Evolutionary conservation across 805 yeast genomes (phyloP), one percentile per base, ranked within the genome.

Genomic region (Cyberlindnera bimundalis): DNA sequence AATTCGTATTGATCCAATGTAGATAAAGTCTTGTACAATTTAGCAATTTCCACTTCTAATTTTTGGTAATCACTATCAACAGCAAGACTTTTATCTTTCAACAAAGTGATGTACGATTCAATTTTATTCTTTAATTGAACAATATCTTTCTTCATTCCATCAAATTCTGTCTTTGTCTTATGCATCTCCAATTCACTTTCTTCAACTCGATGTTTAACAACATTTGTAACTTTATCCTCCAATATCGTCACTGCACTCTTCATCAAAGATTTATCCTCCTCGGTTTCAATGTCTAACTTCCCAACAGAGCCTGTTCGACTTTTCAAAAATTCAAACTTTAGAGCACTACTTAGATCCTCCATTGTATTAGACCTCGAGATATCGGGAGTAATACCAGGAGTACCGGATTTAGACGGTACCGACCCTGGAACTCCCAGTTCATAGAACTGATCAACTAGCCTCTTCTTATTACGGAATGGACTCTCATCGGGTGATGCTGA

Each of bases 361-460:
- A 17, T 18, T 6, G 45, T 41, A 16, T 26, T 42, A 2, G 47
- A 28, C 15, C 45, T 32, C 12, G 49, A 24, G 7, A 42, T 35
- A 19, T 30, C 23, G 5, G 45, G 47, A 2, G 46, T 42, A 8
- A 21, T 21, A 9, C 37, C 29, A 6, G 20, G 32, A 12, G 14
- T 20, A 10, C 24, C n/a, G 14, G 28, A n/a, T 7, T 28, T 42
- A 16, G 45, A 33, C 6, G 43, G 27, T 20, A 32, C 17, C 16
- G 26, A 7, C 20, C 20, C 21, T 3, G 51, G 44, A 1, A 35
- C 13, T 6, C 29, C 36, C 13, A 37, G 35, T 11, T 44, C 46
- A 24, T 49, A 51, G 32, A 51, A 51, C 41, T 51, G 55, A 17
- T 51, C 52, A 6, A 51, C 55, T 1, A 51, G 42, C 17, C 53